These are phyloP conservation scores for Cinchona pubescens DNA, from an alignment of 257 asterid genomes.

Conservation along the genomic window DNA sequence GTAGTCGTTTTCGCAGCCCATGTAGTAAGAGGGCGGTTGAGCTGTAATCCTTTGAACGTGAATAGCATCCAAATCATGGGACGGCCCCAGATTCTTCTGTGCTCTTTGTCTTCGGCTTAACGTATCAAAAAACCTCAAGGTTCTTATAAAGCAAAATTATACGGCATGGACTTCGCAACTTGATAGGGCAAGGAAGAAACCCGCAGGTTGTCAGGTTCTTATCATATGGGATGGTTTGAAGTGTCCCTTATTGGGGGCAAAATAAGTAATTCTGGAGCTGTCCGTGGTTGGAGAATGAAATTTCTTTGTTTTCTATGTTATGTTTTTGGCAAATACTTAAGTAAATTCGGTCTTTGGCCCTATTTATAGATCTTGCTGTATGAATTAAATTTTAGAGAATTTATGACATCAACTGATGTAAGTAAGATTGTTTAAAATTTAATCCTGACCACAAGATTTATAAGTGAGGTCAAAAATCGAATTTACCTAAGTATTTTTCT, in stretches of 20 bases:
- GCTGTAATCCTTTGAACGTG: conserved; percentile 3
- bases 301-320: not conserved
- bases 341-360: too few relatives aligned
- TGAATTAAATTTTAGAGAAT: too few relatives aligned
- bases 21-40: conserved; percentile 2
- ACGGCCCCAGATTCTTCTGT: not conserved
- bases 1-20: conserved; percentile 9
- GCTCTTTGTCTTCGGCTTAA: conserved; percentile 12
- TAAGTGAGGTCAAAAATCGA: too few relatives aligned
- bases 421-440: too few relatives aligned
- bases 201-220: not conserved
- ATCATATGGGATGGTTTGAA: not conserved
- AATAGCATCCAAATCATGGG: not conserved
- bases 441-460: too few relatives aligned
- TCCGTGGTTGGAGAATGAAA: not conserved
- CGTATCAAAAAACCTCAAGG: conserved; percentile 7
- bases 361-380: too few relatives aligned
- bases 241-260: not conserved
- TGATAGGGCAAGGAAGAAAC: conserved; percentile 7
- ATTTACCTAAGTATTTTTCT: too few relatives aligned
- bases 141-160: not conserved
- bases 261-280: not conserved
- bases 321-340: not conserved
- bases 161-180: conserved; percentile 10
- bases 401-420: too few relatives aligned